Evolutionary conservation across 441 rosid genomes (phyloP).

Genomic region (Brassica hybrid): DNA sequence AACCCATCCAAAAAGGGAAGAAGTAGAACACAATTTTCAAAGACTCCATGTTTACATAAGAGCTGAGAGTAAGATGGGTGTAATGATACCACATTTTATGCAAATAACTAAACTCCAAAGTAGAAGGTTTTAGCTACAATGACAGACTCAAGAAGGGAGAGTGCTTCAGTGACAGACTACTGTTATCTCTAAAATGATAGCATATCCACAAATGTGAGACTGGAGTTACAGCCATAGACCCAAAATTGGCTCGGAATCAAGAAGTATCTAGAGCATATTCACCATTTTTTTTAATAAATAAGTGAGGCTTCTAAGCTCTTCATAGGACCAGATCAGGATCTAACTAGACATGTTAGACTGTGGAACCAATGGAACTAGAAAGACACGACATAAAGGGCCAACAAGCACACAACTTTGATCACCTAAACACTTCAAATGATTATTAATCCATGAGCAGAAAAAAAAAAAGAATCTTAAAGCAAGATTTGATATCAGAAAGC

Average conservation of each 20-base stretch:
- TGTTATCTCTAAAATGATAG: neutral
- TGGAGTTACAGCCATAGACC: neutral
- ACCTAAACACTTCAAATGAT: neutral
- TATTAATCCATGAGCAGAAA: conserved; percentile 30
- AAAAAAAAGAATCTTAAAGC: conserved; percentile 13
- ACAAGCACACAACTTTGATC: conserved; percentile 26
- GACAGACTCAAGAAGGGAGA: neutral
- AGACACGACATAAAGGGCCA: conserved; percentile 29
- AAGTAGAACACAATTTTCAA: neutral
- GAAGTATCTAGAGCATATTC: conserved; percentile 11
- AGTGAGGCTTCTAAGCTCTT: neutral
- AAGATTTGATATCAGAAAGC: conserved; percentile 35
- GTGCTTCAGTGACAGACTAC: neutral
- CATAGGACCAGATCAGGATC: conserved; percentile 26
- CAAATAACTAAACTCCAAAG: neutral
- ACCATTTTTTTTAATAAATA: no score
- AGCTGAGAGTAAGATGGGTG: neutral
- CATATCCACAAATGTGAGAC: neutral
- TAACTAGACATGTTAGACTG: conserved; percentile 25
- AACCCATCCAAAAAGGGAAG: neutral
- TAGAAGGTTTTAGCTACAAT: neutral
- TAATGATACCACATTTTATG: no score
- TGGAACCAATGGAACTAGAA: conserved; percentile 23
- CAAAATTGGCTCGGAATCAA: neutral
- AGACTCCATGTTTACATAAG: neutral